Conservation (phyloP, 768 basidiomycete species). For the Mycena maculata region DNA sequence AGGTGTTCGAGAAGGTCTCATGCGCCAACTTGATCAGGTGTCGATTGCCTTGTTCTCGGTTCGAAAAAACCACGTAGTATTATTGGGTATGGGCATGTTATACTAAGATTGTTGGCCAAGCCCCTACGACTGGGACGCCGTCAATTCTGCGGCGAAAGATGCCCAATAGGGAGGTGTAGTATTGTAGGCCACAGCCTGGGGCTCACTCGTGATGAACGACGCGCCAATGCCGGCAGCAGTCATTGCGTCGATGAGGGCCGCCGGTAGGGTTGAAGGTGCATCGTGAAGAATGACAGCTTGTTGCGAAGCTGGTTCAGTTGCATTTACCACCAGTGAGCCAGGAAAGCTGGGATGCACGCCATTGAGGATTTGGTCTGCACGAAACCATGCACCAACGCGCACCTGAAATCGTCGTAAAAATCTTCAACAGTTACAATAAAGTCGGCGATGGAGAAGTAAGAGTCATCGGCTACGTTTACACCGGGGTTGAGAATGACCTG, state of each 20-base stretch:
- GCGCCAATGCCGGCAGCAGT: no score
- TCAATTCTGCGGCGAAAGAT: no score
- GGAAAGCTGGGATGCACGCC: neutral
- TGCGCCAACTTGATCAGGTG: no score
- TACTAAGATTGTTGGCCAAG: no score
- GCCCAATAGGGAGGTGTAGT: no score
- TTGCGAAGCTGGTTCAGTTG: neutral
- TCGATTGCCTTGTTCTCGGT: no score
- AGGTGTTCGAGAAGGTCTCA: no score
- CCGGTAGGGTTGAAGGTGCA: neutral
- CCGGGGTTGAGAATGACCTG: conserved; percentile 48
- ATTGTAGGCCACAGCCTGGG: no score
- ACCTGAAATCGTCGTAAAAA: conserved; percentile 45
- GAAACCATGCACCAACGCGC: conserved; percentile 1
- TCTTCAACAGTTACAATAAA: conserved; percentile 46
- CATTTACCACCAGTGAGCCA: neutral
- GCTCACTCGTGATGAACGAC: no score
- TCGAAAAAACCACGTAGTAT: no score
- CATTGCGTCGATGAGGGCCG: neutral
- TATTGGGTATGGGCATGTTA: no score
- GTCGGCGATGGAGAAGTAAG: conserved; percentile 42
- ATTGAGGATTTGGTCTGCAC: neutral
- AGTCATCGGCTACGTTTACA: conserved; percentile 22
- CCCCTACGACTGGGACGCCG: no score
- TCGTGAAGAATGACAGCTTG: neutral